Evolutionary conservation across 1,284 basidiomycete genomes (phyloP), one percentile per base, ranked within the genome.

Genomic region (Papiliotrema terrestris): DNA sequence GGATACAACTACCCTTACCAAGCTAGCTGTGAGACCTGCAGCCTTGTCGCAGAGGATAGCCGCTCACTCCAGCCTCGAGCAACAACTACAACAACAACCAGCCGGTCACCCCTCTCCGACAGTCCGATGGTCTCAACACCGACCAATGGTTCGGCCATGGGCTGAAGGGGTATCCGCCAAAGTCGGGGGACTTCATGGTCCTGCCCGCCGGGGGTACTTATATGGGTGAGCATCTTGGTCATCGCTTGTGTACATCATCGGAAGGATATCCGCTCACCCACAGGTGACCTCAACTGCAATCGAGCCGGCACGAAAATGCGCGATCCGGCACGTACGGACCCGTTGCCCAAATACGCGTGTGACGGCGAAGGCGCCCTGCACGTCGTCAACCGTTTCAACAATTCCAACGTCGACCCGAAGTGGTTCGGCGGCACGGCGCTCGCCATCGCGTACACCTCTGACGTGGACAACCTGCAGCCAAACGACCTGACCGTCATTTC

Each of bases 401-500:
- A 74, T 75, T 19, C 85, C 23, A 46, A 29, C 13, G 45, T 48
- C 35, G 48, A 51, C 29, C 3, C 41, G 3, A 38, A 49, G 23
- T 55, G 35, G 79, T 69, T 85, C 39, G 1, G 80, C 72, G 86
- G 87, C 11, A 86, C 86, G 62, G 83, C 80, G 3, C 75, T 89
- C 42, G 84, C 81, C 61, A 88, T 90, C 59, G 82, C 85, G 6
- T 88, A 89, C 78, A 83, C 86, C 67, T 61, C 65, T 54, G 79
- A 88, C 63, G 80, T 78, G 8, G 73, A 68, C 1, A 62, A 78
- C 0, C 79, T 88, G 14, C 69, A 82, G 63, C 86, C 85, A 0
- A 81, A 81, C 43, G 86, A 88, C 72, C 84, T 89, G 59, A 79
- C 80, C 4, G 75, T 89, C n/a, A 88, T 89, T 74, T 84, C 82